phyloP scores from a whole-genome alignment of 2,329 filamentous ascomycete species.

The Trichoderma atrobrunneum region DNA sequence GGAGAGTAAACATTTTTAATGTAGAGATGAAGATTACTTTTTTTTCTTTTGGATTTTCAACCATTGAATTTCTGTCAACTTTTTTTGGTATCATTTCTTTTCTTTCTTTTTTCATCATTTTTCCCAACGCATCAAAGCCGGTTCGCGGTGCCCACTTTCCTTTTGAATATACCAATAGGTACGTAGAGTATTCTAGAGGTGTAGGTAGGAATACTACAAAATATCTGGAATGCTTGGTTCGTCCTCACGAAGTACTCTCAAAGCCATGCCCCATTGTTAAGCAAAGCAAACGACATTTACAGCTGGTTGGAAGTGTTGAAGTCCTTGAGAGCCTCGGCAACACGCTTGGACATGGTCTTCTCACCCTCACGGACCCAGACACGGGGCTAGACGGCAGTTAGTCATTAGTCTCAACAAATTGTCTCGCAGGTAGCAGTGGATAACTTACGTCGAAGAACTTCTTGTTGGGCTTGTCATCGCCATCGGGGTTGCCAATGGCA shows the following conservation, averaged over 20 bases:
- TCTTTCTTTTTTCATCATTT: not conserved
- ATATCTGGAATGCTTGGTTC: not conserved
- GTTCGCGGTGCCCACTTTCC: not conserved
- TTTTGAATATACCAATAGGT: not conserved
- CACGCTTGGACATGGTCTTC: slow-evolving; percentile 88
- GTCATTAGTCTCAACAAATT: not conserved
- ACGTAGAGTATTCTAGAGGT: not conserved
- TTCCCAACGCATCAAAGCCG: not conserved
- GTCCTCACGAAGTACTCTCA: not conserved
- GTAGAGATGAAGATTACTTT: slow-evolving; percentile 2
- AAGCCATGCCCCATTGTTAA: not conserved
- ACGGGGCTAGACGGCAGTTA: slow-evolving; percentile 57
- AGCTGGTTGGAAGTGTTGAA: slow-evolving; percentile 63
- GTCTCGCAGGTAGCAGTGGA: not conserved
- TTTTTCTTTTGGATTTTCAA: slow-evolving; percentile 4
- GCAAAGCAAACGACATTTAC: slow-evolving; percentile 25
- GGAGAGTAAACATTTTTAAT: not conserved
- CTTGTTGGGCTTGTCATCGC: slow-evolving; percentile 98
- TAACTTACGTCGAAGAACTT: slow-evolving; percentile 69
- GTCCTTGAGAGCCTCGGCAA: slow-evolving; percentile 78
- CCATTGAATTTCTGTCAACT: not conserved
- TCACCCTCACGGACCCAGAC: slow-evolving; percentile 97
- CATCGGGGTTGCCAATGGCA: slow-evolving; percentile 92
- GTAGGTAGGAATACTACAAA: not conserved
- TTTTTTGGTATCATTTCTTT: not conserved